Percentiles rank a stretch among this genome's conserved stretches.
phyloP scores from a whole-genome alignment of 345 rosid genomes.

The Microcos paniculata region DNA sequence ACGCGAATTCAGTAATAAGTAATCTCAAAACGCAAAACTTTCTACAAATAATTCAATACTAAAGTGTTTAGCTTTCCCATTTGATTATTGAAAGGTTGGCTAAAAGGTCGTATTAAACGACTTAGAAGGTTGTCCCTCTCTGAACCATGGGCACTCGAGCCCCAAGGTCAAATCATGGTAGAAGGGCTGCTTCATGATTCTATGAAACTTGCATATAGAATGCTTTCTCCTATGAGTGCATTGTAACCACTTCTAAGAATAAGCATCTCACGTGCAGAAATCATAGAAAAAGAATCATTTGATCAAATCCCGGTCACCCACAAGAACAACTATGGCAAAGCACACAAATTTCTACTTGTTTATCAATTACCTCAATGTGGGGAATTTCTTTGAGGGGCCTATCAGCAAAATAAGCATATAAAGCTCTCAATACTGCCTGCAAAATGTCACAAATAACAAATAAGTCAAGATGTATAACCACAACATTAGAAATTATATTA shows the following conservation, averaged over 20 bases:
- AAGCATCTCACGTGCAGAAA: neutral
- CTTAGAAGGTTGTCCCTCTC: neutral
- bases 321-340: neutral
- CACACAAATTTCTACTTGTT: neutral
- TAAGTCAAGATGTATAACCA: neutral
- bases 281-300: neutral
- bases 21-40: neutral
- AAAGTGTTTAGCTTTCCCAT: too few relatives aligned
- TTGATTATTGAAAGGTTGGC: too few relatives aligned
- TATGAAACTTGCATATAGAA: neutral
- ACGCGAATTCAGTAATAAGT: neutral
- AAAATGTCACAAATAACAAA: conserved; percentile 15
- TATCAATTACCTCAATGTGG: conserved; percentile 74
- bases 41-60: neutral
- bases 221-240: neutral
- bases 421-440: conserved; percentile 99
- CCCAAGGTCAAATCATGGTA: neutral
- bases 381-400: conserved; percentile 97
- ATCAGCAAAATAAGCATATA: conserved; percentile 98
- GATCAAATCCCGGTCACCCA: neutral
- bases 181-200: neutral
- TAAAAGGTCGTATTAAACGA: neutral
- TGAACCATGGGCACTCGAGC: neutral
- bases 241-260: neutral
- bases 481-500: neutral